Base-by-base conservation (phyloP, 805 yeast genomes). In the Candida andamanensis region DNA sequence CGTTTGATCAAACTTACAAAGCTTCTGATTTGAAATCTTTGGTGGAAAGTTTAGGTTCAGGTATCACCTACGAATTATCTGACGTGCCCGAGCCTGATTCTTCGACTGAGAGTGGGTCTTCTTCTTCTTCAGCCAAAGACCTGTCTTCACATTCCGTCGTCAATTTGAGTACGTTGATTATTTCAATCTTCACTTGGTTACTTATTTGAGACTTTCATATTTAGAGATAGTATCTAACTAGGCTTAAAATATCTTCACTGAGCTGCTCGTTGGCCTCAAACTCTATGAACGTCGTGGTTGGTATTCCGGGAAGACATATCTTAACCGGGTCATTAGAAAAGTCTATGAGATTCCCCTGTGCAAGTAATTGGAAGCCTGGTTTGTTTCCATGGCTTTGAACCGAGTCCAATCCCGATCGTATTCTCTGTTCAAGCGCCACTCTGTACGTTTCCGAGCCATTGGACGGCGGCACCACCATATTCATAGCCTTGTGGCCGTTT, bases 1-100 rank as follows among this genome's bases (percentile, higher is more conserved):
- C 63, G 1, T 67, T 80, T 40, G 76, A 68, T 44, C 44, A 49
- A 2, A 47, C 67, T n/a, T 47, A 81, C 17, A 34, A 54, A 10
- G 74, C 67, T 14, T 40, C 63, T n/a, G 66, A 64, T 32, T 46
- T 81, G 8, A 47, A 56, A 31, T 29, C 46, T 2, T 70, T 83
- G 75, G 55, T 78, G 27, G 45, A 67, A 1, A 46, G 39, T 15
- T 58, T 64, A 6, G 66, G 60, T 12, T 52, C 45, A 15, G 55
- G 45, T 15, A 49, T 50, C 33, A 19, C 44, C 12, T 49, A 56
- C 35, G 45, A 52, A 6, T 56, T 63, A 24, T 57, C 54, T 15
- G 33, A 44, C 8, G 45, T 35, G 10, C 22, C 36, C 4, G 31
- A 28, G 7, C 33, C 36, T 4, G 28, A 35, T 5, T 22, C 36